Evolutionary conservation across 192 early-diverging fungal genomes (phyloP).

Genomic region (Thoreauomyces humboldtii): DNA sequence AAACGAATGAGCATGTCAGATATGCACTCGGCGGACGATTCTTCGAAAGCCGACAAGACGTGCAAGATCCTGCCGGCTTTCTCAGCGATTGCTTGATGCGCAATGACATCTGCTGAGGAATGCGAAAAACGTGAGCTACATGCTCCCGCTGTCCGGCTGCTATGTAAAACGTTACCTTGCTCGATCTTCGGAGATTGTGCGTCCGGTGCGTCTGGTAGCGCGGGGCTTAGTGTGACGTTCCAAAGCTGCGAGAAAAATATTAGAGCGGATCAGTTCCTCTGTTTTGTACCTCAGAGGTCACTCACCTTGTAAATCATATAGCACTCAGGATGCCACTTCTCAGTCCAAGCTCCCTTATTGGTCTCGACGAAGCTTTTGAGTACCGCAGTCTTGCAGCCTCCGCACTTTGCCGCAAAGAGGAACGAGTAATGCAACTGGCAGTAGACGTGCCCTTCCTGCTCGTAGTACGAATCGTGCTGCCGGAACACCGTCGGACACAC

Average conservation of each 20-base stretch:
- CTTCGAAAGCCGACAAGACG: constrained; percentile 93
- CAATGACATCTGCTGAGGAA: constrained; percentile 41
- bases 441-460: constrained; percentile 88
- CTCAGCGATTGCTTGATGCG: constrained; percentile 76
- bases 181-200: neutral
- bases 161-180: constrained; percentile 9
- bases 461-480: constrained; percentile 94
- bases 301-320: constrained; percentile 99
- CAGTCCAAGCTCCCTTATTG: constrained; percentile 60
- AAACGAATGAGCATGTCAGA: constrained; percentile 87
- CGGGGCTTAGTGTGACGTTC: constrained; percentile 40
- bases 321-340: constrained; percentile 99
- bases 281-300: neutral
- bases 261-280: too few species aligned
- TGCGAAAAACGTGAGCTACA: constrained; percentile 17
- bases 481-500: constrained; percentile 90
- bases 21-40: constrained; percentile 92
- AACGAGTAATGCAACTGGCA: constrained; percentile 95
- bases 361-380: constrained; percentile 97
- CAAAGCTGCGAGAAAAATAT: constrained; percentile 34
- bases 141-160: constrained; percentile 2
- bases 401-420: constrained; percentile 85
- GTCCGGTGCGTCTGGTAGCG: neutral
- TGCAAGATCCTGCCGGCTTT: constrained; percentile 87
- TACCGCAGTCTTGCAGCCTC: constrained; percentile 94